phyloP scores from a whole-genome alignment of 805 yeast genomes.

The Candida odintsovae region DNA sequence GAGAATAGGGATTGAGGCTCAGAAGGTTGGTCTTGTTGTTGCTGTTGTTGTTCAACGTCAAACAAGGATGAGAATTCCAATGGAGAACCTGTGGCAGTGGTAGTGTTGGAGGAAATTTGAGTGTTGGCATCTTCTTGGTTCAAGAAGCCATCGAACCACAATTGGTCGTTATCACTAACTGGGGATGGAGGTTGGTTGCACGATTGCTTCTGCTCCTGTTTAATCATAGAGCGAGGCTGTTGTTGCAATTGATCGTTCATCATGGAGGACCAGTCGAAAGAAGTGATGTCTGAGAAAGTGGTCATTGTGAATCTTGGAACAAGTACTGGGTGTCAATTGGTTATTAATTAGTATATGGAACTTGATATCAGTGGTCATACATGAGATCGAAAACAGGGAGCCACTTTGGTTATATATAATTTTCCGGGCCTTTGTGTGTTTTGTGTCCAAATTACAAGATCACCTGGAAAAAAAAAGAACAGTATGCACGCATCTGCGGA shows the following conservation, averaged over 20 bases:
- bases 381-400: not conserved
- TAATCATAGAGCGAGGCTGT: conserved; percentile 5
- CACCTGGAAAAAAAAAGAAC: conserved; percentile 1
- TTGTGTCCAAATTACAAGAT: not conserved
- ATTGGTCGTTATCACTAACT: conserved; percentile 10
- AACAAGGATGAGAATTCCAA: conserved; percentile 24
- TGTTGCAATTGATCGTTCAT: conserved; percentile 8
- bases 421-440: not conserved
- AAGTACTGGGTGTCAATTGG: not conserved
- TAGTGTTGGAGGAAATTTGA: conserved; percentile 3
- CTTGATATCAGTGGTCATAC: not conserved
- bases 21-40: conserved; percentile 9
- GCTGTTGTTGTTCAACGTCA: conserved; percentile 11
- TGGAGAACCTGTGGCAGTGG: conserved; percentile 20
- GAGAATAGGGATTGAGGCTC: conserved; percentile 15
- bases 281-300: conserved; percentile 17
- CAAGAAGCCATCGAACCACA: conserved; percentile 22
- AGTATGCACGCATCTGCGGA: not conserved
- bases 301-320: conserved; percentile 9
- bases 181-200: conserved; percentile 9
- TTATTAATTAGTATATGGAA: not conserved
- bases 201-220: conserved; percentile 9
- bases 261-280: conserved; percentile 23
- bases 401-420: not conserved
- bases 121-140: conserved; percentile 5